Conservation (phyloP, 208 protist species). For the Trypanosoma scelopori region DNA sequence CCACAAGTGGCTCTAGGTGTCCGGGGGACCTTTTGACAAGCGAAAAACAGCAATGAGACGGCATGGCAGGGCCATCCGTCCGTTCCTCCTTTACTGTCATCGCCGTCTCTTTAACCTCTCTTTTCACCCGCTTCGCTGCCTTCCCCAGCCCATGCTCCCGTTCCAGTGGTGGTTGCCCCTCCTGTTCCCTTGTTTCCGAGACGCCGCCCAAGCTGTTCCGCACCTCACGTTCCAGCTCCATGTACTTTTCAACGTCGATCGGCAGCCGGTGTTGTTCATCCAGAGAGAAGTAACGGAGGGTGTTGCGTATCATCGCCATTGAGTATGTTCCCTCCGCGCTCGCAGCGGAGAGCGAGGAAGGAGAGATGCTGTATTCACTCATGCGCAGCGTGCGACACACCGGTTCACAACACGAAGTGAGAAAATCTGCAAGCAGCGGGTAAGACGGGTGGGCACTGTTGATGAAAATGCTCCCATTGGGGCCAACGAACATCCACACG, state of each 20-base stretch:
- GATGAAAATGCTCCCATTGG: constrained; percentile 69
- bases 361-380: constrained; percentile 81
- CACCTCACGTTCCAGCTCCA: constrained; percentile 39
- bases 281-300: constrained; percentile 78
- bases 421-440: constrained; percentile 73
- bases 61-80: neutral
- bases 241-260: constrained; percentile 54
- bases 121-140: neutral
- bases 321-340: constrained; percentile 86
- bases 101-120: neutral
- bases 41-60: constrained; percentile 12
- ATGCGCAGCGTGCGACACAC: constrained; percentile 82
- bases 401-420: constrained; percentile 87
- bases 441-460: constrained; percentile 76
- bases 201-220: neutral
- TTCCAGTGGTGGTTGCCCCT: neutral
- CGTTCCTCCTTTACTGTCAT: neutral
- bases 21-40: neutral
- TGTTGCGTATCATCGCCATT: constrained; percentile 73
- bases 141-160: neutral
- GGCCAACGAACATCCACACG: constrained; percentile 64
- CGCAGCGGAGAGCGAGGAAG: constrained; percentile 78
- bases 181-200: neutral
- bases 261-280: constrained; percentile 54
- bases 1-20: constrained; percentile 33